These are phyloP conservation scores for Eudorina sp. DNA, from an alignment of 139 green algal genomes.

Conservation along the genomic window DNA sequence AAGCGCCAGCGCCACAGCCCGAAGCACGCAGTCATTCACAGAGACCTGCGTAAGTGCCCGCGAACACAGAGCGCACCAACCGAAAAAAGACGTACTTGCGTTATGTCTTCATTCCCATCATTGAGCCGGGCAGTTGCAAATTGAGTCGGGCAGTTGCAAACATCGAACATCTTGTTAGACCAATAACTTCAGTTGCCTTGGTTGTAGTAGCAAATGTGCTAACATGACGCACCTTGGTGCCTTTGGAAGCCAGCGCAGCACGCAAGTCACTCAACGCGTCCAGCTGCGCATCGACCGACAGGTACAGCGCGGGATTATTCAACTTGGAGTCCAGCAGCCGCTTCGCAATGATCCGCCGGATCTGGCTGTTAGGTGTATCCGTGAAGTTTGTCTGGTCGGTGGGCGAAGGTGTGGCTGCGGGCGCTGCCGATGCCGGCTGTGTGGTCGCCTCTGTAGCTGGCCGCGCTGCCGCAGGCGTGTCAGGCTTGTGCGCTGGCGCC, in stretches of 20 bases:
- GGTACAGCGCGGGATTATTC: conserved; percentile 82
- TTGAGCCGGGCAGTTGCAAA: too few species aligned
- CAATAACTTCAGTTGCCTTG: too few species aligned
- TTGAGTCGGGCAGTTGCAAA: too few species aligned
- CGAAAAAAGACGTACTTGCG: too few species aligned
- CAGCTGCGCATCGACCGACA: conserved; percentile 78
- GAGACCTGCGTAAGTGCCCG: conserved; percentile 86
- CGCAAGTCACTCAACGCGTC: conserved; percentile 73
- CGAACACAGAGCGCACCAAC: too few species aligned
- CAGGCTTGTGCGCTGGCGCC: conserved; percentile 35
- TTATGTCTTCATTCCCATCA: too few species aligned
- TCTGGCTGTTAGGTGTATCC: conserved; percentile 86
- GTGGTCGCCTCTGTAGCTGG: too few species aligned
- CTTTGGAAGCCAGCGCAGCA: conserved; percentile 69
- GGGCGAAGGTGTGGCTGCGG: too few species aligned
- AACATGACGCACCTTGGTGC: conserved; percentile 58
- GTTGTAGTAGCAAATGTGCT: too few species aligned
- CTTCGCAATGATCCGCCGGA: conserved; percentile 90
- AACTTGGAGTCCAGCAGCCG: conserved; percentile 93
- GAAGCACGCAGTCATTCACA: conserved; percentile 96
- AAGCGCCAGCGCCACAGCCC: conserved; percentile 87
- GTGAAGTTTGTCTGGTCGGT: conserved; percentile 59
- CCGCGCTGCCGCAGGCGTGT: conserved; percentile 10
- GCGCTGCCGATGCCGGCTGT: too few species aligned
- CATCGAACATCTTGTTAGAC: too few species aligned